Percentiles rank a stretch among this genome's conserved stretches.
phyloP scores from a whole-genome alignment of 306 rosid species.

The Arachis stenosperma region DNA sequence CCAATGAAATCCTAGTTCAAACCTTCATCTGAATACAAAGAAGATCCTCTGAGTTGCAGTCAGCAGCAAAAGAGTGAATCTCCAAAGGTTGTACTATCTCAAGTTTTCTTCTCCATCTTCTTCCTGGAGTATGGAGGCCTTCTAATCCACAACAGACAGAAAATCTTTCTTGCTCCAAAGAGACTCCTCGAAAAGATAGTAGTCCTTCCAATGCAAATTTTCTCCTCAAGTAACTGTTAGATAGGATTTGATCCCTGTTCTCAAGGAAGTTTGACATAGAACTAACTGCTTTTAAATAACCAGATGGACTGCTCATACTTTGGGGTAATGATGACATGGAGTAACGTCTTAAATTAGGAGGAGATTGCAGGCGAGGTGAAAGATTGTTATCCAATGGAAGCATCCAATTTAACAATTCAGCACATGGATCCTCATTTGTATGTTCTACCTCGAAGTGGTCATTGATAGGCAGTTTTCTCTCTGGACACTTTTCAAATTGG shows the following conservation, averaged over 20 bases:
- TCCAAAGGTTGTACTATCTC: conserved; percentile 87
- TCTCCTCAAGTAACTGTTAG: conserved; percentile 57
- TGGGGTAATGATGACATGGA: conserved; percentile 97
- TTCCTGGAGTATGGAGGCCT: conserved; percentile 88
- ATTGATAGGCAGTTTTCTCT: conserved; percentile 50
- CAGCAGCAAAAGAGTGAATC: conserved; percentile 79
- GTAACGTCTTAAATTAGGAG: conserved; percentile 78
- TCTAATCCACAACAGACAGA: conserved; percentile 92
- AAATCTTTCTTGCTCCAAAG: conserved; percentile 86
- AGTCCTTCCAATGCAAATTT: conserved; percentile 60
- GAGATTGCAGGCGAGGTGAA: conserved; percentile 58
- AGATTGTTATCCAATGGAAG: conserved; percentile 82
- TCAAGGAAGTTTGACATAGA: conserved; percentile 82
- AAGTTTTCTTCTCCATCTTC: conserved; percentile 93
- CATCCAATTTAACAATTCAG: conserved; percentile 84
- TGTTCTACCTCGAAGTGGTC: conserved; percentile 47
- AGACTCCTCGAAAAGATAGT: conserved; percentile 88
- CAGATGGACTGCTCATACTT: conserved; percentile 51
- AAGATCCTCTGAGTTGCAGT: conserved; percentile 89
- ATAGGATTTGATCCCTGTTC: conserved; percentile 71
- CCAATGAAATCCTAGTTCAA: conserved; percentile 36
- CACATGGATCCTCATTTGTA: conserved; percentile 72
- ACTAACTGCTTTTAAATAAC: conserved; percentile 66
- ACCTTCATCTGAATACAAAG: conserved; percentile 96
- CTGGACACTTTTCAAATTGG: conserved; percentile 79